Evolutionary conservation across 495 filamentous ascomycete species (phyloP).

Genomic region (Talaromyces thailandensis): DNA sequence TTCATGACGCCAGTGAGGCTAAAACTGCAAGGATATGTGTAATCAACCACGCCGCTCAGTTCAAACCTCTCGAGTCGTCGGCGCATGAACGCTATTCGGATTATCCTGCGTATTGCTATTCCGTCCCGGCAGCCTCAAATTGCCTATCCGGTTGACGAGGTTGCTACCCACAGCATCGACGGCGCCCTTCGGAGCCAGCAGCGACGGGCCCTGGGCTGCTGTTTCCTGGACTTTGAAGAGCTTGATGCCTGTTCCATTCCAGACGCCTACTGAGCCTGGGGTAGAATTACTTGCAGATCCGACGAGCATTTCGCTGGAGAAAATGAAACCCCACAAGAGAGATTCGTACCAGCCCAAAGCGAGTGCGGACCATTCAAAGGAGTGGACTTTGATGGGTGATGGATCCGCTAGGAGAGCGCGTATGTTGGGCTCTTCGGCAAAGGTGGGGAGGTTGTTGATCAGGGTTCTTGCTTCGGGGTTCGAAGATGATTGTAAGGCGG

Average conservation of each 20-base stretch:
- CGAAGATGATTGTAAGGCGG: constrained; percentile 23
- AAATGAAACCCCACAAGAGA: constrained; percentile 91
- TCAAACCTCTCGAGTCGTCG: constrained; percentile 32
- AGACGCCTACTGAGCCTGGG: constrained; percentile 79
- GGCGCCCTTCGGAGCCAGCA: constrained; percentile 78
- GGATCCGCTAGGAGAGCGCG: constrained; percentile 58
- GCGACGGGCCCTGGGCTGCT: constrained; percentile 65
- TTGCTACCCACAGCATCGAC: constrained; percentile 94
- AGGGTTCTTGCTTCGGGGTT: constrained; percentile 30
- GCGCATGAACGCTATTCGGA: constrained; percentile 16
- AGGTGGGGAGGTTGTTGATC: constrained; percentile 44
- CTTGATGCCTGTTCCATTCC: constrained; percentile 84
- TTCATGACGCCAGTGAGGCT: not conserved
- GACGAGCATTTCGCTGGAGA: constrained; percentile 80
- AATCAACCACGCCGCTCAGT: not conserved
- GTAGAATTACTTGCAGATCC: constrained; percentile 42
- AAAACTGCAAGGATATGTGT: not conserved
- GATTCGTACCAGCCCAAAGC: constrained; percentile 96
- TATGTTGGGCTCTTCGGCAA: constrained; percentile 54
- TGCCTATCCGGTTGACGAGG: constrained; percentile 79
- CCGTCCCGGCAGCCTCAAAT: constrained; percentile 50
- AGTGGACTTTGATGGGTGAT: constrained; percentile 66
- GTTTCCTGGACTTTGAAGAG: constrained; percentile 87
- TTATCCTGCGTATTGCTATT: constrained; percentile 25
- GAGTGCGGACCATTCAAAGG: constrained; percentile 91